Conservation (phyloP, 208 protist species). For the Leishmania braziliensis region DNA sequence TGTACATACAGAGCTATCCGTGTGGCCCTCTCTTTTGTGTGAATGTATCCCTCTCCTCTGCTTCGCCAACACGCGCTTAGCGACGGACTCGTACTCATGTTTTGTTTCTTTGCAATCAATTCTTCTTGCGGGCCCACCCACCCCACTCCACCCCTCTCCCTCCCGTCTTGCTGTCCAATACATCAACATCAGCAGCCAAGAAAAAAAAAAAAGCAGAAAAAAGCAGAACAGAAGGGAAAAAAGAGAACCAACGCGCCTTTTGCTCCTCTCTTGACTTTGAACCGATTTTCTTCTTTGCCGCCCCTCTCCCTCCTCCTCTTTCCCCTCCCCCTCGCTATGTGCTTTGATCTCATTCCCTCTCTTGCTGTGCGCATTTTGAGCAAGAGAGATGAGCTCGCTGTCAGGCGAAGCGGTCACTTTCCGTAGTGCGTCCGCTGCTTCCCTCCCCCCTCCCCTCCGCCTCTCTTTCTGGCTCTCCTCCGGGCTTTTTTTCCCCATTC, state of each 20-base stretch:
- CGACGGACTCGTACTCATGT: not conserved
- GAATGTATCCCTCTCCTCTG: not conserved
- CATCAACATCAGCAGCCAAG: too few relatives aligned
- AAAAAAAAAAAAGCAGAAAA: too few relatives aligned
- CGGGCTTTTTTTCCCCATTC: not conserved
- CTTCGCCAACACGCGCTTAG: not conserved
- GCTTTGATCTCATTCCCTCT: not conserved
- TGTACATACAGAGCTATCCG: not conserved
- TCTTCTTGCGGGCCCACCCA: not conserved
- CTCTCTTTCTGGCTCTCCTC: not conserved
- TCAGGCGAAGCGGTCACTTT: not conserved
- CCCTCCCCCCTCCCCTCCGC: not conserved
- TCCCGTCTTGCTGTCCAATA: not conserved
- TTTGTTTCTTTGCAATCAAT: not conserved
- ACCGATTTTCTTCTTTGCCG: constrained; percentile 1
- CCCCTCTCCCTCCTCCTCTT: not conserved
- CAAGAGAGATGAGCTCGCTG: not conserved
- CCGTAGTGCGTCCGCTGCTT: not conserved
- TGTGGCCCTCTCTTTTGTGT: not conserved
- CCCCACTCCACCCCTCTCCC: not conserved
- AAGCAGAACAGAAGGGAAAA: not conserved
- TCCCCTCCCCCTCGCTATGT: not conserved
- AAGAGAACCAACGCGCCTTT: not conserved
- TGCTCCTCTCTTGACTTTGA: not conserved
- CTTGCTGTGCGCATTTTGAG: not conserved